These are phyloP conservation scores for Craterostigma plantagineum DNA, from an alignment of 257 asterid genomes.

Conservation along the genomic window DNA sequence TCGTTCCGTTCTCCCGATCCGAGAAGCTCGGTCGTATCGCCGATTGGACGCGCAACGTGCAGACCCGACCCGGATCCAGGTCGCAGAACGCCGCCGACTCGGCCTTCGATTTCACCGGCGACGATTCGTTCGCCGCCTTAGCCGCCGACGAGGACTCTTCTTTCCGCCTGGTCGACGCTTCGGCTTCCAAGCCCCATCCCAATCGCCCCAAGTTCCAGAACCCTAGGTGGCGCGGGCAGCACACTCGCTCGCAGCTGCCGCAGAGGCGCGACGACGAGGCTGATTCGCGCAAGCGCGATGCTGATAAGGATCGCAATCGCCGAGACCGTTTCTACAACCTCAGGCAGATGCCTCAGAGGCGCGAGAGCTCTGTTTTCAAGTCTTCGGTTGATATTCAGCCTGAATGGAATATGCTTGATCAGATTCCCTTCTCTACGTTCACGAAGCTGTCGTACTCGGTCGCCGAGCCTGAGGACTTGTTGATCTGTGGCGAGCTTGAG, in stretches of 20 bases:
- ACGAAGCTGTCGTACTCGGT: conserved; percentile 65
- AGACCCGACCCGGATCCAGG: conserved; percentile 50
- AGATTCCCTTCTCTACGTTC: conserved; percentile 90
- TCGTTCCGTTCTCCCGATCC: conserved; percentile 95
- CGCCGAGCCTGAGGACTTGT: conserved; percentile 73
- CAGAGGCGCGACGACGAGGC: conserved; percentile 94
- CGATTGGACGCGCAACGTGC: conserved; percentile 60
- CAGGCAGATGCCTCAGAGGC: conserved; percentile 53
- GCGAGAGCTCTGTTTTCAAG: conserved; percentile 72
- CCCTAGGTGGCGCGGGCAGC: conserved; percentile 71
- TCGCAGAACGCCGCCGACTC: conserved; percentile 42
- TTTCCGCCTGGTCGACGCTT: conserved; percentile 75
- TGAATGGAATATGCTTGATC: conserved; percentile 98
- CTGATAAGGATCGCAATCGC: conserved; percentile 81
- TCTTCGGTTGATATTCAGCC: conserved; percentile 95
- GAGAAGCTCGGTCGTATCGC: conserved; percentile 86
- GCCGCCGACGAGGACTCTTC: conserved; percentile 81
- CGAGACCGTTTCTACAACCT: conserved; percentile 49
- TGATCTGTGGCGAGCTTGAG: conserved; percentile 77
- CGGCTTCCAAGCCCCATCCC: conserved; percentile 46
- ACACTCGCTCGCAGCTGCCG: conserved; percentile 71
- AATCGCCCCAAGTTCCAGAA: conserved; percentile 61
- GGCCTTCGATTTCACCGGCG: conserved; percentile 90
- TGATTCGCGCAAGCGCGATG: conserved; percentile 74
- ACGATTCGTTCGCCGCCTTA: conserved; percentile 72